A percentile compares a stretch with the other conserved stretches of the same genome.
Evolutionary conservation across 352 stramenopile genomes (phyloP).

Genomic region (Phytopythium delawarense): DNA sequence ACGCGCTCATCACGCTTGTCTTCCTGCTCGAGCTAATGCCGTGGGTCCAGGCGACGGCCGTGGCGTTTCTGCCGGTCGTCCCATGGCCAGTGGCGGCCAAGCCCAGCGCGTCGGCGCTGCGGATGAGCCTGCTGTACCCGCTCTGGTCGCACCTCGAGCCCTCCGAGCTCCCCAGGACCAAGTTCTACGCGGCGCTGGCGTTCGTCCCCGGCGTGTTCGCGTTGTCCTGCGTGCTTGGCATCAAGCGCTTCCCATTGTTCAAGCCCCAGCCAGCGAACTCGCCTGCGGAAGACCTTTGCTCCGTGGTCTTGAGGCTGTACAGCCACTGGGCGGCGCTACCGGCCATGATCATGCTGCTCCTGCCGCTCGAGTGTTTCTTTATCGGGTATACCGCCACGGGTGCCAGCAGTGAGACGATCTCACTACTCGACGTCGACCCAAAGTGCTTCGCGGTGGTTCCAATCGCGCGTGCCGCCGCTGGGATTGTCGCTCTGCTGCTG

Average conservation of each 20-base stretch:
- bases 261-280: slow-evolving; percentile 46
- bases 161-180: slow-evolving; percentile 20
- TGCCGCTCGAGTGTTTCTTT: slow-evolving; percentile 53
- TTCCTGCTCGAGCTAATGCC: slow-evolving; percentile 38
- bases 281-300: slow-evolving; percentile 46
- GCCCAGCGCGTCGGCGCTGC: slow-evolving; percentile 31
- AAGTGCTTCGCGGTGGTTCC: slow-evolving; percentile 38
- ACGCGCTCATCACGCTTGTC: slow-evolving; percentile 25
- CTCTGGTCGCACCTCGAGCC: slow-evolving; percentile 42
- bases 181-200: slow-evolving; percentile 38
- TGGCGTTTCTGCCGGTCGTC: slow-evolving; percentile 46
- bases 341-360: slow-evolving; percentile 42
- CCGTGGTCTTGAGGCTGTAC: slow-evolving; percentile 44
- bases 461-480: slow-evolving; percentile 22
- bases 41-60: slow-evolving; percentile 40
- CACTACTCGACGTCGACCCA: slow-evolving; percentile 18
- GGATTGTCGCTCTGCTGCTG: slow-evolving; percentile 15
- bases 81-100: slow-evolving; percentile 35
- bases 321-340: slow-evolving; percentile 47
- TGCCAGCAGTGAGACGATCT: slow-evolving; percentile 7
- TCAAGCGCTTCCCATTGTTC: slow-evolving; percentile 57
- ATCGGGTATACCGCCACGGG: slow-evolving; percentile 28
- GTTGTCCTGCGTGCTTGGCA: slow-evolving; percentile 25
- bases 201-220: slow-evolving; percentile 35
- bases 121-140: slow-evolving; percentile 38